Evolutionary conservation across 192 early-diverging fungal species (phyloP), one percentile per base, ranked within the genome.

Genomic region (Funneliformis geosporum): DNA sequence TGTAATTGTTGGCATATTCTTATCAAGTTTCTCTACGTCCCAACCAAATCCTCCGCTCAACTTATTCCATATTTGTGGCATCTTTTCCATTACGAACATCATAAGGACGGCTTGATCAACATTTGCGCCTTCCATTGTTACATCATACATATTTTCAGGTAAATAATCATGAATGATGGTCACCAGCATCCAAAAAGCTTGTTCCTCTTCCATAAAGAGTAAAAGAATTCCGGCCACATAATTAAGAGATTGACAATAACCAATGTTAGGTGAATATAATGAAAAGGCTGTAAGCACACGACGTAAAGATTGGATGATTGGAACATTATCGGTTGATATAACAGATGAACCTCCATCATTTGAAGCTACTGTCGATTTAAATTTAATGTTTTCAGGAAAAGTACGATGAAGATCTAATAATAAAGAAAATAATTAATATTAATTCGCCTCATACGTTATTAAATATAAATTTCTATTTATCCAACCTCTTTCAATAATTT

Each of bases 161-260:
- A 96, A 81, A 61, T 92, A 84, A 28, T 91, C 84, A 78, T 95
- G 93, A 40, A 95, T 87, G 33, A 93, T 91, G 11, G 89, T 90
- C 1, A 92, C 88, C 18, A 96, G 82, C 59, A 86, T 92, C 94
- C 94, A 96, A 79, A 95, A 96, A 12, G 92, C 91, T 23, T 89
- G 86, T 66, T 93, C 91, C 74, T 95, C 94, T 25, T 91, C 88
- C 71, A 87, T 82, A 73, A 93, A 90, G 9, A 96, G 82, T 16
- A 96, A 84, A 11, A 96, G 84, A 39, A 94, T 83, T 21, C 91
- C 94, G 43, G 85, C 93, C 66, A 96, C 83, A 67, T 94, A 94
- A 78, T 94, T 96, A 73, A 96, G 88, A 4, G 90, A 91, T 81
- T 96, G 94, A 80, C 93, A 94, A 84, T 96, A 96, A 9, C 94